Percentiles rank a stretch among this genome's conserved stretches.
phyloP scores from a whole-genome alignment of 495 filamentous ascomycete genomes.

The Penicillium longicatenatum region DNA sequence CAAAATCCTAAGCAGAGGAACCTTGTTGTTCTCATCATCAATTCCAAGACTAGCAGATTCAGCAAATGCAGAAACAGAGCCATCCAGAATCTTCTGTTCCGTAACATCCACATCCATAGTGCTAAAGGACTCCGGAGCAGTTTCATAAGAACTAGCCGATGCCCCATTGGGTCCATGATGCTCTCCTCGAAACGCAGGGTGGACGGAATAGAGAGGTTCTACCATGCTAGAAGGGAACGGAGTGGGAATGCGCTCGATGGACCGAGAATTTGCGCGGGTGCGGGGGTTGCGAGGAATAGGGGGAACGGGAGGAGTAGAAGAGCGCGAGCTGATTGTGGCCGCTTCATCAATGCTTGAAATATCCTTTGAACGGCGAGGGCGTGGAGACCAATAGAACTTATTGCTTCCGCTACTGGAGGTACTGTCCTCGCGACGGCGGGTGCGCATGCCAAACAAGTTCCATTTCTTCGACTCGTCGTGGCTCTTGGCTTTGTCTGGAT shows the following conservation, averaged over 20 bases:
- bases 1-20: neutral
- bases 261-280: neutral
- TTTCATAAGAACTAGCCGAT: neutral
- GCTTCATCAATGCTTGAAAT: neutral
- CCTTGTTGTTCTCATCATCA: neutral
- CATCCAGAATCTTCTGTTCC: neutral
- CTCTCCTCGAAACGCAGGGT: neutral
- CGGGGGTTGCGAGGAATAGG: conserved; percentile 4
- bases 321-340: conserved; percentile 10
- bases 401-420: conserved; percentile 6
- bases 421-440: conserved; percentile 20
- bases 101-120: neutral
- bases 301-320: conserved; percentile 22
- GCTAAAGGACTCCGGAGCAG: neutral
- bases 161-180: neutral
- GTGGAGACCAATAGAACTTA: conserved; percentile 19
- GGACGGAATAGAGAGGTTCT: neutral
- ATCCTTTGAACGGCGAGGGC: conserved; percentile 11
- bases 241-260: neutral
- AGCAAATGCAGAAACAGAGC: neutral
- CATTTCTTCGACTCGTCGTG: conserved; percentile 22
- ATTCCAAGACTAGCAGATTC: neutral
- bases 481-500: neutral
- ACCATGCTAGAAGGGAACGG: neutral
- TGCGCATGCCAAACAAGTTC: conserved; percentile 29